Evolutionary conservation across 2,329 filamentous ascomycete species (phyloP).

Genomic region (Colletotrichum costaricense): DNA sequence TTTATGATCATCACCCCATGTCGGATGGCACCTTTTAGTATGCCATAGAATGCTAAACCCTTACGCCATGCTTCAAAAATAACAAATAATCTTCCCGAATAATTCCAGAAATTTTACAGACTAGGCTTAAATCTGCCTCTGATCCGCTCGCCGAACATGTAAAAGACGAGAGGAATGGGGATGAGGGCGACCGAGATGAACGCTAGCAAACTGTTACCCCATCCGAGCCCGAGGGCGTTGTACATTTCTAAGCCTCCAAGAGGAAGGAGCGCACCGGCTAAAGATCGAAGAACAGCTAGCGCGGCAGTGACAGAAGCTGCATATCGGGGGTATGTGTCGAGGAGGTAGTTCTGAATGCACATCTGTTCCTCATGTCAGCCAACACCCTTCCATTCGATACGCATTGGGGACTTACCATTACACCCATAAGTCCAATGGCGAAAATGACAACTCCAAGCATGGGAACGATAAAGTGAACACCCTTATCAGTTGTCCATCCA

Average conservation of each 20-base stretch:
- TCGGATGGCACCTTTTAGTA: not conserved
- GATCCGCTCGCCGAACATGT: slow-evolving; percentile 50
- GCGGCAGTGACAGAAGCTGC: slow-evolving; percentile 55
- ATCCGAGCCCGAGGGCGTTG: slow-evolving; percentile 51
- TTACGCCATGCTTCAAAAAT: not conserved
- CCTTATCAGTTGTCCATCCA: slow-evolving; percentile 66
- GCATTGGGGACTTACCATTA: slow-evolving; percentile 39
- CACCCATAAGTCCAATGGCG: slow-evolving; percentile 49
- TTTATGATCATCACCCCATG: not conserved
- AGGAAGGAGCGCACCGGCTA: slow-evolving; percentile 52
- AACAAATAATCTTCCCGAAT: not conserved
- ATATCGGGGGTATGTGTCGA: slow-evolving; percentile 60
- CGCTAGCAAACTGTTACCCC: slow-evolving; percentile 54
- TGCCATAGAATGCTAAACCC: not conserved
- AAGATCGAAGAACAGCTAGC: slow-evolving; percentile 49
- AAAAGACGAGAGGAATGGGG: slow-evolving; percentile 52
- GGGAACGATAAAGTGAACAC: slow-evolving; percentile 65
- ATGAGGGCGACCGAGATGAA: slow-evolving; percentile 51
- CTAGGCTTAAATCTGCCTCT: slow-evolving; percentile 39
- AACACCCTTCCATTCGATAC: not conserved
- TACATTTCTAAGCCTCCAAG: slow-evolving; percentile 53
- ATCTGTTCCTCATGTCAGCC: slow-evolving; percentile 38
- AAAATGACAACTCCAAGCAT: slow-evolving; percentile 60
- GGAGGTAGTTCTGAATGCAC: slow-evolving; percentile 70
- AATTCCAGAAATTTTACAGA: not conserved